A percentile compares a stretch with the other conserved stretches of the same genome.
Evolutionary conservation across 805 yeast genomes (phyloP).

Genomic region (Metschnikowia chrysomelidarum): DNA sequence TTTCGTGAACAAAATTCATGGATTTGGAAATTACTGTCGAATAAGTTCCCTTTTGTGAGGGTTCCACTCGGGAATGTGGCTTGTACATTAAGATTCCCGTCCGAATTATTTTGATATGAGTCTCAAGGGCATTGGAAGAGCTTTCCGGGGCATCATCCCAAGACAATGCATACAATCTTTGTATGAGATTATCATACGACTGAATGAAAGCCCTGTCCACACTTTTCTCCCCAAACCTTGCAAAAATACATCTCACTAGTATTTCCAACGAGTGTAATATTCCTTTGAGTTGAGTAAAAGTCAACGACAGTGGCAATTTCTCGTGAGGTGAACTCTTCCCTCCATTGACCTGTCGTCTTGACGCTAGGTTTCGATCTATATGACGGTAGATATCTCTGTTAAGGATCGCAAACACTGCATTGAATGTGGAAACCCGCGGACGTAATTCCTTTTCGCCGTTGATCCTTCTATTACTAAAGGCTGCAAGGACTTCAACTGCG

Average conservation of each 20-base stretch:
- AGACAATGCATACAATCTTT: constrained; percentile 23
- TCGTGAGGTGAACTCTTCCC: too few relatives aligned
- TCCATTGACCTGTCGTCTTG: constrained; percentile 14
- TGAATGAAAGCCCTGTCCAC: constrained; percentile 18
- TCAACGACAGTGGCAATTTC: constrained; percentile 25
- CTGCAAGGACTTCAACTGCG: constrained; percentile 28
- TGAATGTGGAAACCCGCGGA: constrained; percentile 29
- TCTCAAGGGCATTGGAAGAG: constrained; percentile 14
- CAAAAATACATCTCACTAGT: constrained; percentile 26
- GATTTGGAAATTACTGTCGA: constrained; percentile 22
- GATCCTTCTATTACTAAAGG: constrained; percentile 20
- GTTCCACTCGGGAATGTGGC: constrained; percentile 24
- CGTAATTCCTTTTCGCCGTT: constrained; percentile 14
- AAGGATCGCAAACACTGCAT: constrained; percentile 29
- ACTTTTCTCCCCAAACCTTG: constrained; percentile 14
- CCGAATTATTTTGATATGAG: constrained; percentile 28
- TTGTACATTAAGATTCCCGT: constrained; percentile 30
- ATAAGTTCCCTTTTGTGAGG: constrained; percentile 18
- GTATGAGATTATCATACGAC: constrained; percentile 26
- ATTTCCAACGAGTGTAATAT: constrained; percentile 22
- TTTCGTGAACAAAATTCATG: constrained; percentile 24
- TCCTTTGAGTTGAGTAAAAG: constrained; percentile 22
- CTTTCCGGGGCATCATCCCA: constrained; percentile 25
- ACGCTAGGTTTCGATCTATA: constrained; percentile 29
- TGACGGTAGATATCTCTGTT: constrained; percentile 28